Evolutionary conservation across 345 rosid species (phyloP), one percentile per base, ranked within the genome.

Genomic region (Moricandia moricandioides): DNA sequence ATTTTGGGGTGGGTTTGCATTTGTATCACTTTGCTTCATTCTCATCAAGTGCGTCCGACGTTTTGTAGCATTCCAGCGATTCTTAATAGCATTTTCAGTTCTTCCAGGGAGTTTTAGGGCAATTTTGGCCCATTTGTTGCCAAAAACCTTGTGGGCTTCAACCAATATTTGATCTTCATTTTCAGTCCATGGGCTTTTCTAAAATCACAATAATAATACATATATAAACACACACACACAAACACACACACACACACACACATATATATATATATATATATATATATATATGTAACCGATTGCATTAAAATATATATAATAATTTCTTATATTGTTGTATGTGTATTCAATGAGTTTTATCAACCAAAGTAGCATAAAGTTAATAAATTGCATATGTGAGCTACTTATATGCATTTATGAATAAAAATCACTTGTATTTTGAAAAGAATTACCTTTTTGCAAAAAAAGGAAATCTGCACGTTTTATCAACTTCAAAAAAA

Each of bases 21-120:
- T n/a, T 51, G 24, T 11, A 34, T 16, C 8, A 39, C 0, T 8
- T 17, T 12, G 3, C 7, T 56, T 73, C 9, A 13, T 13, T 30
- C 11, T 55, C 24, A 18, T 24, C 2, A 2, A 37, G 1, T 17
- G 35, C 17, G n/a, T 4, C 63, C 85, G 76, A 27, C 95, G 83
- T 37, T 80, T 93, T 1, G 95, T 82, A 5, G 89, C 87, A 24
- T 90, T 89, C 97, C 98, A 90, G 17, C 85, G 98, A 40, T 93
- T 90, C 77, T 93, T 93, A 29, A 93, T 82, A 5, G 87, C 47
- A 54, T 90, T 93, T 72, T 88, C 88, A 1, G 85, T 85, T 69
- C 96, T 78, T 55, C 97, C 88, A 0, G 83, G 88, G 29, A 93
- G 84, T 37, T 66, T 34, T 43, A 84, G 76, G 0, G 95, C 85